Base-by-base conservation (phyloP, 2,329 filamentous ascomycete species). In the Cryphonectria naterciae region DNA sequence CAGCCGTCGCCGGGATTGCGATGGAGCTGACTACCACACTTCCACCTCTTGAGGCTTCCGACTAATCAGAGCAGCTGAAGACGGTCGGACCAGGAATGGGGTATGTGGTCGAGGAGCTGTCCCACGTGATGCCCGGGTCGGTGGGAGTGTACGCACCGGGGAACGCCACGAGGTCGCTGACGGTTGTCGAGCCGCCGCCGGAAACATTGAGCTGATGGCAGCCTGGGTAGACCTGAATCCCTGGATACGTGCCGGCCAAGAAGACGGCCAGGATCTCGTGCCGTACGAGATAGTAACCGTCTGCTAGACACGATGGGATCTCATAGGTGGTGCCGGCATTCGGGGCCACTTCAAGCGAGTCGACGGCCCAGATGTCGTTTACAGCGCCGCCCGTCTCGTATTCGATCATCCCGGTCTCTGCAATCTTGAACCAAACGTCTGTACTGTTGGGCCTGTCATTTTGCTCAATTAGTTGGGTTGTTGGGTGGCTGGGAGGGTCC, bases 191-290 rank as follows among this genome's bases (percentile, higher is more conserved):
- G 8, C 85, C 85, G 32, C 82, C 80, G 22, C 86, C 85, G 0
- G 83, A 84, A 32, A 89, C 84, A 75, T 87, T 80, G 35, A 89
- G 81, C 77, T 88, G 87, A 77, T 88, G 86, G 78, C 86, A 89
- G 10, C 85, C 85, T 0, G 87, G 86, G 75, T 89, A 89, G 77
- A 88, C 85, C 75, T 89, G 87, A 0, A 84, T 86, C 25, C 87
- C 87, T 0, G 85, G 85, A 74, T 87, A 87, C 6, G 77, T 61
- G 69, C 78, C 83, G 22, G 80, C 81, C 3, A 84, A 74, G 77
- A 88, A 86, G 66, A 89, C 81, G 4, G 86, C 87, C 72, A 88
- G 84, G 75, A 87, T 84, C 77, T 89, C 87, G 75, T 89, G 87
- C 65, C 87, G 85, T 35, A 89, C 86, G 68, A 89, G 84, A 77